A percentile compares a stretch with the other conserved stretches of the same genome.
These are phyloP conservation scores for Aspergillus sergii DNA, from an alignment of 2,329 filamentous ascomycete genomes.

Conservation along the genomic window DNA sequence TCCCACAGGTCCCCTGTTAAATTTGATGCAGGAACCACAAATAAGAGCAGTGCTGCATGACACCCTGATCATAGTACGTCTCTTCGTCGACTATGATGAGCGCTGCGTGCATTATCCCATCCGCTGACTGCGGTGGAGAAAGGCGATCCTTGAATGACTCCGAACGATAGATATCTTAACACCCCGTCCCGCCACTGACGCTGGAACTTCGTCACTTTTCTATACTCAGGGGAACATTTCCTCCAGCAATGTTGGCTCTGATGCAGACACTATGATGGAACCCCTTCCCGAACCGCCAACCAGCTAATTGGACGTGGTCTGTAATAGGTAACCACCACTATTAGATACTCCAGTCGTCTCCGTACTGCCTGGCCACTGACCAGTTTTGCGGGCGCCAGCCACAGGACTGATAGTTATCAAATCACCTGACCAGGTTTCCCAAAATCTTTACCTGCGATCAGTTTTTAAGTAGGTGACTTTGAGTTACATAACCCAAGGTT, in stretches of 20 bases:
- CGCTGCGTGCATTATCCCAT: not conserved
- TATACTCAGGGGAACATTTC: not conserved
- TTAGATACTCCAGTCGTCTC: not conserved
- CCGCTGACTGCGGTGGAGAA: not conserved
- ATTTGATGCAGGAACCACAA: not conserved
- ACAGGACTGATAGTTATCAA: not conserved
- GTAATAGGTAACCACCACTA: not conserved
- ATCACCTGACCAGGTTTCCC: not conserved
- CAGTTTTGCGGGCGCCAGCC: not conserved
- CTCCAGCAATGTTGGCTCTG: not conserved
- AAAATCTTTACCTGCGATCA: not conserved
- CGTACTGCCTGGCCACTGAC: not conserved
- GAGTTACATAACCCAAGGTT: constrained; percentile 4
- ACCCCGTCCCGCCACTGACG: not conserved
- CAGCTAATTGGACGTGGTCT: not conserved
- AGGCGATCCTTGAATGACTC: not conserved
- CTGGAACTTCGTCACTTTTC: not conserved
- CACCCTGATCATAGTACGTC: too few species aligned
- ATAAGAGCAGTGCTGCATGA: not conserved
- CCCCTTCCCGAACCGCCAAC: not conserved
- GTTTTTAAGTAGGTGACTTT: not conserved
- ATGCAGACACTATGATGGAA: not conserved
- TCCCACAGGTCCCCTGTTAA: not conserved
- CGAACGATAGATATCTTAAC: not conserved
- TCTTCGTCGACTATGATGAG: not conserved